Percentiles rank a stretch among this genome's conserved stretches.
phyloP scores from a whole-genome alignment of 352 stramenopile genomes.

The Albugo laibachii region DNA sequence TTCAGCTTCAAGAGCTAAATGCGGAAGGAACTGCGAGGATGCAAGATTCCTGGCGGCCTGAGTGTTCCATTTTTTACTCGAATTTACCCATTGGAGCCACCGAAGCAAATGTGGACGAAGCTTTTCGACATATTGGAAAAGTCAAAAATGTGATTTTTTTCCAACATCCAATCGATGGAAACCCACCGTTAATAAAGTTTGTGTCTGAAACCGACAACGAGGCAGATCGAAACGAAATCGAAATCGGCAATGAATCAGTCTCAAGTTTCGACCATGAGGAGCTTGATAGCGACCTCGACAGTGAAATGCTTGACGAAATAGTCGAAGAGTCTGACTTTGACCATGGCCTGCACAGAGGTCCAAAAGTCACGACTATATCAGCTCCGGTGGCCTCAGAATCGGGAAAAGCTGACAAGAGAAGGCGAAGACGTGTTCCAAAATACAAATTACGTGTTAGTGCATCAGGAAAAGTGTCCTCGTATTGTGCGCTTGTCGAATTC shows the following conservation, averaged over 20 bases:
- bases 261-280: constrained; percentile 13
- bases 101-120: constrained; percentile 36
- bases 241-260: constrained; percentile 4
- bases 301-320: constrained; percentile 13
- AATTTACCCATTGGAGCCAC: constrained; percentile 53
- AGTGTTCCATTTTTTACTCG: constrained; percentile 51
- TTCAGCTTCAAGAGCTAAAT: constrained; percentile 21
- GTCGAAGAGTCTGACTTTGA: background rate
- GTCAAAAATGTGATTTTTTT: constrained; percentile 62
- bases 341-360: background rate
- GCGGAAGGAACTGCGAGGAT: constrained; percentile 19
- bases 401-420: constrained; percentile 12
- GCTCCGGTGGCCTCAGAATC: constrained; percentile 2
- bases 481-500: constrained; percentile 66
- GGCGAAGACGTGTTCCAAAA: constrained; percentile 6
- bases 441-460: constrained; percentile 35
- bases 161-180: constrained; percentile 16
- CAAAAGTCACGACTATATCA: constrained; percentile 2
- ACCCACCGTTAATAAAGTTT: constrained; percentile 8
- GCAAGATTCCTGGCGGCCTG: constrained; percentile 20
- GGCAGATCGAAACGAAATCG: constrained; percentile 4
- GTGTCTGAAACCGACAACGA: constrained; percentile 20
- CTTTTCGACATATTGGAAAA: constrained; percentile 36
- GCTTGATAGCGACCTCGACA: constrained; percentile 12
- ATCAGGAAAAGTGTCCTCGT: constrained; percentile 43